phyloP scores from a whole-genome alignment of 192 early-diverging fungal species.

The Tieghemiomyces parasiticus region DNA sequence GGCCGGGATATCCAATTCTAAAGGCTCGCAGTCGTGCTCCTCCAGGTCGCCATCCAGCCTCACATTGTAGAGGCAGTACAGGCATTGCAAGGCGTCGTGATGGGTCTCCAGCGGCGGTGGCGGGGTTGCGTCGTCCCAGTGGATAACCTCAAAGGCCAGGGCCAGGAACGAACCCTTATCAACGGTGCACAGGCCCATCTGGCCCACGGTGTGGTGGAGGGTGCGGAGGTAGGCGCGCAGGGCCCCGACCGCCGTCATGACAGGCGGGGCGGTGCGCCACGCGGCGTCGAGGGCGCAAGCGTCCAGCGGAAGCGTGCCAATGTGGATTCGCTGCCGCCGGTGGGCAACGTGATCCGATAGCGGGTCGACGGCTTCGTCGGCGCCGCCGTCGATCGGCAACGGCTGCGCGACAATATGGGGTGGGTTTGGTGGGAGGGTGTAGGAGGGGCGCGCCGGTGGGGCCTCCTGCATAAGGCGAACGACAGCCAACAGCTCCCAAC shows the following conservation, averaged over 20 bases:
- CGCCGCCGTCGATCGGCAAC: neutral
- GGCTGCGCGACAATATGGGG: too few relatives aligned
- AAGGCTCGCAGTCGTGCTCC: slow-evolving; percentile 8
- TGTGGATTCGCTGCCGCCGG: neutral
- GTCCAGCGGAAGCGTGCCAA: neutral
- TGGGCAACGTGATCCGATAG: neutral
- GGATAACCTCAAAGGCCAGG: neutral
- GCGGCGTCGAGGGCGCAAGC: neutral
- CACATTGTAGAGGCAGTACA: slow-evolving; percentile 10
- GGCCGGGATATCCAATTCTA: neutral
- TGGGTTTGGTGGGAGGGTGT: too few relatives aligned
- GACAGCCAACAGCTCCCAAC: slow-evolving; percentile 4
- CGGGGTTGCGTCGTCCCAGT: slow-evolving; percentile 1
- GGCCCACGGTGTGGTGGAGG: neutral
- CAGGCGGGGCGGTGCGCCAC: neutral
- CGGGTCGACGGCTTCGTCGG: too few relatives aligned
- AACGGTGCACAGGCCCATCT: slow-evolving; percentile 10
- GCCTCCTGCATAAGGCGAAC: neutral
- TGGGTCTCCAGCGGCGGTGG: neutral
- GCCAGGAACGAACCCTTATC: slow-evolving; percentile 5
- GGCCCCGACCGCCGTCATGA: neutral
- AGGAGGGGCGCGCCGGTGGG: neutral
- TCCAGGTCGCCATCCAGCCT: slow-evolving; percentile 3
- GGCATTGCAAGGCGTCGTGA: neutral
- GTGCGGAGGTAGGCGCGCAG: neutral